These are phyloP conservation scores for Xylaria curta DNA, from an alignment of 495 filamentous ascomycete genomes.

Conservation along the genomic window DNA sequence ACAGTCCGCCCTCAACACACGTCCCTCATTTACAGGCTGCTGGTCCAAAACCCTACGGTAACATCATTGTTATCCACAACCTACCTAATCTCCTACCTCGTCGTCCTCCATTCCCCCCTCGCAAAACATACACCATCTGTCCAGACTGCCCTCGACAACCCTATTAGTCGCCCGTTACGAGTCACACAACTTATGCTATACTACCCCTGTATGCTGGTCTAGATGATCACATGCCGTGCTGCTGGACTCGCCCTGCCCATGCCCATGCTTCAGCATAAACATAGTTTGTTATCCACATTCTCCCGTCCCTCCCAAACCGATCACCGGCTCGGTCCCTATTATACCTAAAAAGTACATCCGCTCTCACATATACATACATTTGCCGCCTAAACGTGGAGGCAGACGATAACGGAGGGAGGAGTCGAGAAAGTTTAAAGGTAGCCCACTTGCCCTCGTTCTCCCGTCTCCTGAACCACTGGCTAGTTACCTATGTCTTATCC, in stretches of 20 bases:
- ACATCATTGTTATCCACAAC: neutral
- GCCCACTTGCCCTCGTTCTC: neutral
- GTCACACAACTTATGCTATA: constrained; percentile 1
- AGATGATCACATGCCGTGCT: constrained; percentile 18
- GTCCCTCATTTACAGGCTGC: constrained; percentile 40
- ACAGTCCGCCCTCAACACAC: constrained; percentile 37
- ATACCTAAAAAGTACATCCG: neutral
- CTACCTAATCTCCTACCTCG: neutral
- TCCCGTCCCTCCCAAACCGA: constrained; percentile 7
- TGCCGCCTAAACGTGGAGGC: constrained; percentile 2
- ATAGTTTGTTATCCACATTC: neutral
- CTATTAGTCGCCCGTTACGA: neutral
- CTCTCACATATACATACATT: neutral
- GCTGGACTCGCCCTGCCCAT: constrained; percentile 1
- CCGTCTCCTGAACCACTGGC: neutral
- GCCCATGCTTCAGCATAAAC: neutral
- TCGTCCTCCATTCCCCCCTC: neutral
- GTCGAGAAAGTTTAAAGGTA: neutral
- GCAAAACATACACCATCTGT: constrained; percentile 8
- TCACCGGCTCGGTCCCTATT: constrained; percentile 9
- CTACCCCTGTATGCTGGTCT: neutral
- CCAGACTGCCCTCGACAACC: neutral
- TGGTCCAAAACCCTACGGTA: constrained; percentile 15
- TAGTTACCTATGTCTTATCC: neutral
- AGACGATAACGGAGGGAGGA: neutral